phyloP scores from a whole-genome alignment of 169 alveolate genomes.

The Pseudocohnilembus persalinus region DNA sequence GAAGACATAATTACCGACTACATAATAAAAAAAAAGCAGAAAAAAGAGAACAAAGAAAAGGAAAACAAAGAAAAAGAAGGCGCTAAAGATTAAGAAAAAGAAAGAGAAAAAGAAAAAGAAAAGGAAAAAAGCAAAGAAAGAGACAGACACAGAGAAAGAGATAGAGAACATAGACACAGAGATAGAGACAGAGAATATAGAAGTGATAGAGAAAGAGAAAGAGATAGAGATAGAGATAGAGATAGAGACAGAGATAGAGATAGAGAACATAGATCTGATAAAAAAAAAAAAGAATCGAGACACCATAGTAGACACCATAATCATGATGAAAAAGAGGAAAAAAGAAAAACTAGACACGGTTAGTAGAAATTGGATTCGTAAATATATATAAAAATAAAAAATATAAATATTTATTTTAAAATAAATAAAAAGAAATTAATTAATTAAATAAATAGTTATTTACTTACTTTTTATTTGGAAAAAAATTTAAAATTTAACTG shows the following conservation, averaged over 20 bases:
- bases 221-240: constrained; percentile 44
- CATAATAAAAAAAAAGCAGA: constrained; percentile 19
- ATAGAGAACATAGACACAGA: constrained; percentile 33
- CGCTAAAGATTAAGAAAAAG: constrained; percentile 14
- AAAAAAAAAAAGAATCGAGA: constrained; percentile 17
- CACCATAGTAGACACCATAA: constrained; percentile 28
- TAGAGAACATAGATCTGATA: constrained; percentile 18
- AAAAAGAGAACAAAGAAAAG: constrained; percentile 32
- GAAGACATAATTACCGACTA: neutral
- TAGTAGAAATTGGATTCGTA: constrained; percentile 16
- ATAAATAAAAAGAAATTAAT: too few relatives aligned
- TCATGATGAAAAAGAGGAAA: constrained; percentile 12
- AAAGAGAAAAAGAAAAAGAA: constrained; percentile 19
- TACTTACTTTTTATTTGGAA: too few relatives aligned
- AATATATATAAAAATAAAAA: constrained; percentile 5
- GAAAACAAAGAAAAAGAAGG: constrained; percentile 36
- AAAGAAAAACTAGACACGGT: constrained; percentile 12
- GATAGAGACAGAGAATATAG: constrained; percentile 28
- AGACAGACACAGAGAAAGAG: constrained; percentile 38
- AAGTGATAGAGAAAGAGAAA: constrained; percentile 48
- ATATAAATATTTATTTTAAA: too few relatives aligned
- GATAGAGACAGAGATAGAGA: constrained; percentile 14
- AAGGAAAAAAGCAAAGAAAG: constrained; percentile 48
- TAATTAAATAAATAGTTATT: too few relatives aligned
- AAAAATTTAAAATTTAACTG: too few relatives aligned